Base-by-base conservation (phyloP, 345 rosid genomes). In the Eucalyptus tenuipes region DNA sequence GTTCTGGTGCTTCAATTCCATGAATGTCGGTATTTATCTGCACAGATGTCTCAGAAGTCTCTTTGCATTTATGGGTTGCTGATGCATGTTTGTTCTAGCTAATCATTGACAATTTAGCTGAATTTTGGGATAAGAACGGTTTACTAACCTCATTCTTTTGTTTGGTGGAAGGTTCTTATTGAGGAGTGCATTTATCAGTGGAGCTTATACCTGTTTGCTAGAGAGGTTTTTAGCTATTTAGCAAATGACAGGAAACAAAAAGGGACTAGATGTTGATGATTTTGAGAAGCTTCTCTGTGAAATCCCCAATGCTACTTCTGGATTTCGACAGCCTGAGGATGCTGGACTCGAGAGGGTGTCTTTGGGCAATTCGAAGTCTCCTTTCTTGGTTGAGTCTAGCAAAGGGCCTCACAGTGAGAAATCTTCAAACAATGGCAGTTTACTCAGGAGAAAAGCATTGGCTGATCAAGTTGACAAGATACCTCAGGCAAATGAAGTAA, bases 241-340 rank as follows among this genome's bases (percentile, higher is more conserved):
- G 52, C 85, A 91, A 90, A 96, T 96, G 99, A 95, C 93, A 87
- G 94, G 92, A 71, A 86, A 89, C 89, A 94, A 92, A 92, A 86
- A 91, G 88, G 97, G 93, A 88, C 64, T 87, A 49, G 98, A 95
- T 88, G 92, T 90, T 86, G 99, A 95, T 91, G 99, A 96, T 88
- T 89, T 96, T 85, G 98, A 96, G 89, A 95, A 91, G 92, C 95
- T 96, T 92, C 96, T 96, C 13, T 91, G 96, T 40, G 99, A 96
- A 94, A 95, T 95, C 88, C 99, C 99, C 1, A 94, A 93, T 89
- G 96, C 95, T 87, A 96, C 96, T 85, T 94, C 95, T 55, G 95
- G 94, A 81, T 92, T 89, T 88, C 90, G 90, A 49, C 93, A 93
- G 80, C 91, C 90, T 81, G 94, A 93, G 86, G 95, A 92, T 84